Conservation (phyloP, 805 yeast genomes). For the Maudiozyma barnettii region DNA sequence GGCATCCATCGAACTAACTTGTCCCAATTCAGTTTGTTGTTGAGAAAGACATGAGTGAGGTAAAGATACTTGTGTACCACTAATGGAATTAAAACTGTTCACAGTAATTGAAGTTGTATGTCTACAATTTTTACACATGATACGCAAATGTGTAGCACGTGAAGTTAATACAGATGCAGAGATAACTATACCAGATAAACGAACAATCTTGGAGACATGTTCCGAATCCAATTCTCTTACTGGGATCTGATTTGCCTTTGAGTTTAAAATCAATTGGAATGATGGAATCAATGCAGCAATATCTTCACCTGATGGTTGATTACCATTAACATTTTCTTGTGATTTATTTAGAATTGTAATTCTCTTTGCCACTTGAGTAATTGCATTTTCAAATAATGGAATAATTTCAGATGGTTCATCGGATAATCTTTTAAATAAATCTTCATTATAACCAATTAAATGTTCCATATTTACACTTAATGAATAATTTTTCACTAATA, state of each 20-base stretch:
- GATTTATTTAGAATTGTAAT: conserved; percentile 36
- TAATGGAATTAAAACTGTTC: conserved; percentile 28
- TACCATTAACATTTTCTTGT: conserved; percentile 4
- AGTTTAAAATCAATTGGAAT: conserved; percentile 71
- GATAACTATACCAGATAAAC: conserved; percentile 88
- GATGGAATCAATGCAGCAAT: conserved; percentile 41
- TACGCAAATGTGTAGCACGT: conserved; percentile 72
- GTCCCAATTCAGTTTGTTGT: conserved; percentile 6
- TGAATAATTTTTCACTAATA: conserved; percentile 64
- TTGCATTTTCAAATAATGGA: conserved; percentile 74
- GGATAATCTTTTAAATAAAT: conserved; percentile 68
- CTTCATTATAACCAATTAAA: conserved; percentile 79
- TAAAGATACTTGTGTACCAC: conserved; percentile 23
- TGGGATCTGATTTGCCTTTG: conserved; percentile 61
- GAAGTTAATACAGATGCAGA: conserved; percentile 84
- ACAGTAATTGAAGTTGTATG: conserved; percentile 56
- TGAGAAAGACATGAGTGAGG: conserved; percentile 29
- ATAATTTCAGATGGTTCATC: conserved; percentile 86
- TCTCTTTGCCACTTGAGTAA: conserved; percentile 76
- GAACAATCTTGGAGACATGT: conserved; percentile 79
- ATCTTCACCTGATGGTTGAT: conserved; percentile 2
- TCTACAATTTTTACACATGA: conserved; percentile 82
- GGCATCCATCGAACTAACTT: conserved; percentile 5
- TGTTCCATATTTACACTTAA: conserved; percentile 75
- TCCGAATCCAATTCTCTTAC: conserved; percentile 79